A percentile compares a stretch with the other conserved stretches of the same genome.
Conservation (phyloP, 2,329 filamentous ascomycete genomes). For the Corniculantispora saksenae region DNA sequence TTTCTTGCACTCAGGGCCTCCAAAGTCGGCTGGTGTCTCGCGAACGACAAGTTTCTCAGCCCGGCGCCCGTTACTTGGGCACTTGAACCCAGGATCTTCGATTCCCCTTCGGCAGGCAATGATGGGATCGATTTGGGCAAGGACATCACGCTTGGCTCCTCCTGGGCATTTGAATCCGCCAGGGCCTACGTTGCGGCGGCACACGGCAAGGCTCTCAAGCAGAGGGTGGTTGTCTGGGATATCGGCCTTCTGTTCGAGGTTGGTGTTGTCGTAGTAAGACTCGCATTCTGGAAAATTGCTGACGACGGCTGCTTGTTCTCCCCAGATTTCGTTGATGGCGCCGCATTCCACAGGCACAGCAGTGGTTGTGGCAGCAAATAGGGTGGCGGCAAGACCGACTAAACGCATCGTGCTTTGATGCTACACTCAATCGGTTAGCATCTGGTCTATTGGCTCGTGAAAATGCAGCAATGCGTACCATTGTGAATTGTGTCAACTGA, state of each 20-base stretch:
- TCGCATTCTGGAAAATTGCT: conserved; percentile 11
- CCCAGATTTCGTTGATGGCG: not conserved
- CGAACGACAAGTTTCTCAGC: not conserved
- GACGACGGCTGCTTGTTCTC: conserved; percentile 5
- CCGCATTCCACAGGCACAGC: not conserved
- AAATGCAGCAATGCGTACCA: not conserved
- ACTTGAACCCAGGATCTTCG: not conserved
- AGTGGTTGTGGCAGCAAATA: not conserved
- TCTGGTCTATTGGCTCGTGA: not conserved
- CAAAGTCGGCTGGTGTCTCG: no score
- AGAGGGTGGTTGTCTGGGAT: not conserved
- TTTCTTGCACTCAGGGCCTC: no score
- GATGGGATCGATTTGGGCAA: not conserved
- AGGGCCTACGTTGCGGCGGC: not conserved
- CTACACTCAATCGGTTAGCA: not conserved
- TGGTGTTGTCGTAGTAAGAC: conserved; percentile 5
- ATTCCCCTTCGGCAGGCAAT: not conserved
- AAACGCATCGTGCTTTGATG: conserved; percentile 9
- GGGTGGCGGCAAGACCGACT: conserved; percentile 2
- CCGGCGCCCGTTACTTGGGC: no score
- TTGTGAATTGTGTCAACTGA: not conserved
- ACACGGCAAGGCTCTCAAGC: not conserved
- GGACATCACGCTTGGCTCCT: not conserved
- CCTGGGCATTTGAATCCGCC: not conserved
- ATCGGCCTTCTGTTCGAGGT: not conserved